Percentiles rank a stretch among this genome's conserved stretches.
Conservation (phyloP, 371 early-diverging fungal genomes). For the Rhizomucor pusillus region DNA sequence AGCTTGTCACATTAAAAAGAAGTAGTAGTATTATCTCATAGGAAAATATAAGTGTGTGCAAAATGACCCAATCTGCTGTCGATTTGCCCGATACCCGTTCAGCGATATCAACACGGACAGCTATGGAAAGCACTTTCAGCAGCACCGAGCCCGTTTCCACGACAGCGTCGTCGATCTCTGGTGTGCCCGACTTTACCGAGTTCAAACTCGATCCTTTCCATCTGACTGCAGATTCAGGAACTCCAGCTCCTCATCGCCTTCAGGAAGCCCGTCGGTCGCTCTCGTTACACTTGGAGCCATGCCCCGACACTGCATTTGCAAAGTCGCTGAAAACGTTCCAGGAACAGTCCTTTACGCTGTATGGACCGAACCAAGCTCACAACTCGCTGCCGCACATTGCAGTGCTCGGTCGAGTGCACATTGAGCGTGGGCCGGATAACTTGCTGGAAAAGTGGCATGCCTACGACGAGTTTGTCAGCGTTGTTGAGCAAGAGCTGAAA, state of each 20-base stretch:
- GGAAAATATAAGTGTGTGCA: no score
- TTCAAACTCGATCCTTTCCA: slow-evolving; percentile 23
- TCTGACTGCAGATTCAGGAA: slow-evolving; percentile 7
- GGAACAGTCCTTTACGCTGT: slow-evolving; percentile 16
- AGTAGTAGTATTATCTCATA: no score
- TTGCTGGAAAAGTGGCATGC: slow-evolving; percentile 9
- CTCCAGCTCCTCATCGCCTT: slow-evolving; percentile 19
- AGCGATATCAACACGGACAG: slow-evolving; percentile 8
- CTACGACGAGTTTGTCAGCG: slow-evolving; percentile 8
- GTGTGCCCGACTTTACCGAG: slow-evolving; percentile 20
- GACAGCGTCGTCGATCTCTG: slow-evolving; percentile 8
- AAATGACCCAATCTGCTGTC: neutral
- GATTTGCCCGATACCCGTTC: slow-evolving; percentile 8
- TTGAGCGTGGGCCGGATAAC: slow-evolving; percentile 10
- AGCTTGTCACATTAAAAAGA: neutral
- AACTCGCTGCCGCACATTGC: slow-evolving; percentile 16
- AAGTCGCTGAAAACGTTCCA: slow-evolving; percentile 15
- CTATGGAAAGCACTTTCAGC: slow-evolving; percentile 10
- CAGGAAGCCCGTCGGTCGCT: slow-evolving; percentile 19
- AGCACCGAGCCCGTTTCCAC: neutral
- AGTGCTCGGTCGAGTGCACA: slow-evolving; percentile 16
- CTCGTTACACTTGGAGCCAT: slow-evolving; percentile 15
- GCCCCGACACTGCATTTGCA: slow-evolving; percentile 4
- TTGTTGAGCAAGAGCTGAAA: slow-evolving; percentile 11
- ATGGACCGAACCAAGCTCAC: slow-evolving; percentile 26